Conservation (phyloP, 768 basidiomycete genomes). For the Mycena indigotica region DNA sequence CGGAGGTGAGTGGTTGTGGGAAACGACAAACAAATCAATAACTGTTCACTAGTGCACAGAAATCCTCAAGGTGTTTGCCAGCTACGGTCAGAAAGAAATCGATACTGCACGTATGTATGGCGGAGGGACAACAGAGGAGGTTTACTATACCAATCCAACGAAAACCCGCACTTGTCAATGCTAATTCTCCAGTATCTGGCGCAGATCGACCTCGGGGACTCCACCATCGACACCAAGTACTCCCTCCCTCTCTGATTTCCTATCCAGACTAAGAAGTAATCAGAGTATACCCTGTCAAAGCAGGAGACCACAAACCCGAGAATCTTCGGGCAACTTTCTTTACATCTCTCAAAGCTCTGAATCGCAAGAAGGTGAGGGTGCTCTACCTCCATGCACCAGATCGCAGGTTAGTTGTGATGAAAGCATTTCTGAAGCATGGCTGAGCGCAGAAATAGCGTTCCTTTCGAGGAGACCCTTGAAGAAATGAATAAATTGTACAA, state of each 20-base stretch:
- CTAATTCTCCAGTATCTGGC: conserved; percentile 40
- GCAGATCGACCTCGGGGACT: conserved; percentile 42
- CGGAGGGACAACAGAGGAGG: conserved; percentile 52
- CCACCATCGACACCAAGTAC: conserved; percentile 53
- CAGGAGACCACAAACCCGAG: conserved; percentile 45
- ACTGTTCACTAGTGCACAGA: conserved; percentile 41
- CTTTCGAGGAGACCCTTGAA: conserved; percentile 49
- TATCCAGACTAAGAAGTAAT: conserved; percentile 16
- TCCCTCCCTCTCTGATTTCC: background rate
- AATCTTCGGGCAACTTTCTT: conserved; percentile 41
- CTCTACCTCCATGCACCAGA: conserved; percentile 55
- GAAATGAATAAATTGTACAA: conserved; percentile 46
- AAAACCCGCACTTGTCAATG: too few relatives aligned
- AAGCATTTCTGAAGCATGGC: background rate
- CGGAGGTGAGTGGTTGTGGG: background rate
- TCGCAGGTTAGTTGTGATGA: conserved; percentile 24
- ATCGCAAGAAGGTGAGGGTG: conserved; percentile 44
- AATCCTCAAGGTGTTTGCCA: conserved; percentile 47
- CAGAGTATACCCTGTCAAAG: conserved; percentile 44
- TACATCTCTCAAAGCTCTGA: conserved; percentile 39
- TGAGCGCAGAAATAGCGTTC: conserved; percentile 31
- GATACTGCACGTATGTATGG: conserved; percentile 54
- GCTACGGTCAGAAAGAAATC: conserved; percentile 44
- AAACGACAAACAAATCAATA: conserved; percentile 10
- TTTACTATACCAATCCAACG: conserved; percentile 11